Evolutionary conservation across 257 asterid genomes (phyloP), one percentile per base, ranked within the genome.

Genomic region (Scutellaria barbata): DNA sequence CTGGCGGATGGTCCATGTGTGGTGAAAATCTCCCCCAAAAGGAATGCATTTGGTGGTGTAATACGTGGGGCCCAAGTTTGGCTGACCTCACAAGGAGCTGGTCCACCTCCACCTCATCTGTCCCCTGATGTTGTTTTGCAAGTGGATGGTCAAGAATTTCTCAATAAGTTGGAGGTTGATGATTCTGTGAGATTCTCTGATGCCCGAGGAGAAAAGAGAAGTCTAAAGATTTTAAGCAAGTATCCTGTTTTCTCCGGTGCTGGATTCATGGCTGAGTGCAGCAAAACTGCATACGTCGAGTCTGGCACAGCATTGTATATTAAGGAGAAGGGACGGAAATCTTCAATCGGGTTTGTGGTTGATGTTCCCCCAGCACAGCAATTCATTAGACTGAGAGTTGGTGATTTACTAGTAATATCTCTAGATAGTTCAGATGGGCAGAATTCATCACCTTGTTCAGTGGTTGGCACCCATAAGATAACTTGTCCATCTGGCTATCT

Each of bases 401-500:
- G 86, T 60, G 92, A 88, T 83, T 75, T 88, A 69, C 80, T 88
- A 79, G 77, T 71, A 39, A 80, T 88, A 77, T 66, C 90, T 63
- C 86, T 89, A 62, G 92, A 84, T 73, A 77, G 85, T 60, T 75
- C 87, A 18, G 85, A 81, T 47, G 83, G 76, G 82, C 64, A 69
- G 22, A 76, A 64, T 10, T 56, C 63, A 1, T 68, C 82, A 42
- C 76, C 79, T 57, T 51, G 57, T 81, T 79, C 89, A 72, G 65
- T 76, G 9, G 62, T 18, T 40, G 81, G 78, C 55, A 7, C 76
- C 47, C 92, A 84, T 66, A 83, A 81, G 83, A 75, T 86, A 70
- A 80, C 90, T 68, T 88, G 92, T 72, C 81, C 95, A 7, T 88
- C 90, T 25, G 85, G 90, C 54, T 88, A 86, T 75, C 82, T 88